Evolutionary conservation across 768 basidiomycete species (phyloP).

Genomic region (Paxillus ammoniavirescens): DNA sequence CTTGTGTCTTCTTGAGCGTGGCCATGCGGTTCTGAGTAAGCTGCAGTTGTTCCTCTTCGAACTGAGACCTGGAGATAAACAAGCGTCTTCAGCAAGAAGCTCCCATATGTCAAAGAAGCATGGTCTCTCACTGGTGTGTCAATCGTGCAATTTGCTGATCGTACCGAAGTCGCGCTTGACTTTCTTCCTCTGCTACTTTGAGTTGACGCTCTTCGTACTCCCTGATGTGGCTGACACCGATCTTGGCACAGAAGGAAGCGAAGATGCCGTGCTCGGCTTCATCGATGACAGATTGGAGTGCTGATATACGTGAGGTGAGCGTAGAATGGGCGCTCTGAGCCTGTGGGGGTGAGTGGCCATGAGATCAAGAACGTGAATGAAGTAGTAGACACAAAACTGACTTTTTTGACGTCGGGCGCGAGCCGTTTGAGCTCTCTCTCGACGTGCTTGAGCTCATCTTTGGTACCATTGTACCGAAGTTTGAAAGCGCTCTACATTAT

Average conservation of each 20-base stretch:
- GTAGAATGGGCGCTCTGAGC: constrained; percentile 49
- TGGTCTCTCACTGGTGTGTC: constrained; percentile 67
- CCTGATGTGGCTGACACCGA: constrained; percentile 78
- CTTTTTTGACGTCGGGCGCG: constrained; percentile 72
- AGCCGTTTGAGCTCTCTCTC: constrained; percentile 67
- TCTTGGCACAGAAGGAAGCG: constrained; percentile 70
- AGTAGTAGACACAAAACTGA: constrained; percentile 19
- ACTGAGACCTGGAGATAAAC: constrained; percentile 56
- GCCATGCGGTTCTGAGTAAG: constrained; percentile 60
- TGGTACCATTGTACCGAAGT: constrained; percentile 71
- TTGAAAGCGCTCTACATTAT: constrained; percentile 65
- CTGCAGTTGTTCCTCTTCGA: constrained; percentile 76
- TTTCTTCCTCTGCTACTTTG: constrained; percentile 85
- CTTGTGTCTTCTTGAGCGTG: constrained; percentile 50
- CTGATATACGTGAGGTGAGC: constrained; percentile 54
- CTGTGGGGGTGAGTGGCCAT: constrained; percentile 32
- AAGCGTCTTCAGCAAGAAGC: constrained; percentile 4
- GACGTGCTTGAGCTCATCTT: constrained; percentile 81
- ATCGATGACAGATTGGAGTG: constrained; percentile 58
- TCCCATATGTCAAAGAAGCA: background rate
- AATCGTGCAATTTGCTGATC: constrained; percentile 86
- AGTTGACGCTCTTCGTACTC: constrained; percentile 94
- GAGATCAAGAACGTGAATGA: background rate
- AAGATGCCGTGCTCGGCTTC: constrained; percentile 82
- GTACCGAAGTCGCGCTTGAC: constrained; percentile 76